Conservation (phyloP, 2,329 filamentous ascomycete genomes). For the Penicillium brasilianum region DNA sequence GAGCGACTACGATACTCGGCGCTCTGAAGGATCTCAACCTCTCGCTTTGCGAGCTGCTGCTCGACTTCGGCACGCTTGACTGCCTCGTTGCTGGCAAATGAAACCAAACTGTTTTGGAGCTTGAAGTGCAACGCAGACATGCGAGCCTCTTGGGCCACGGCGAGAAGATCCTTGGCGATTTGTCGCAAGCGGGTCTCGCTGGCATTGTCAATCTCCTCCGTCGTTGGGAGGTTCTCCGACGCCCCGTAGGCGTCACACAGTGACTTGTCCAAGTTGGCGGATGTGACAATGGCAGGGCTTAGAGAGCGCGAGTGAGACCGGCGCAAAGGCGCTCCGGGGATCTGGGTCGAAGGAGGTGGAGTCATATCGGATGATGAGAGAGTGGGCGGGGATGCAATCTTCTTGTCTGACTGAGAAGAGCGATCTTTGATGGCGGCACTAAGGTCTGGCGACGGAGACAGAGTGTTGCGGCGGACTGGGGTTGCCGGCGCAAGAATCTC, state of each 20-base stretch:
- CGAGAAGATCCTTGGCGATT: conserved; percentile 60
- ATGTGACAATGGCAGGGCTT: conserved; percentile 48
- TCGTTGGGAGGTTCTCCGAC: conserved; percentile 52
- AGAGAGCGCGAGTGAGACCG: conserved; percentile 42
- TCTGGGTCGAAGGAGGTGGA: conserved; percentile 67
- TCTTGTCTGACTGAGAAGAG: conserved; percentile 41
- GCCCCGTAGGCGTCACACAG: conserved; percentile 49
- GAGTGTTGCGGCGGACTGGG: conserved; percentile 37
- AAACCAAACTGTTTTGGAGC: conserved; percentile 83
- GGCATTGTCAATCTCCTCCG: conserved; percentile 59
- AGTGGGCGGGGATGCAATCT: conserved; percentile 49
- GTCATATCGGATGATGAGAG: conserved; percentile 61
- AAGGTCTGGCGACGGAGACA: conserved; percentile 45
- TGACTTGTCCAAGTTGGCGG: conserved; percentile 54
- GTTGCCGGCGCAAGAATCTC: conserved; percentile 46
- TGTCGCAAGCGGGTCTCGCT: conserved; percentile 57
- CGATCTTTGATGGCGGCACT: conserved; percentile 38
- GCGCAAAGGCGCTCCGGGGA: conserved; percentile 50
- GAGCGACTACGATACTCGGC: conserved; percentile 71
- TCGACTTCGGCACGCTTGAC: conserved; percentile 87
- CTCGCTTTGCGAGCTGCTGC: conserved; percentile 85
- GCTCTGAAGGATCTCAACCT: conserved; percentile 81
- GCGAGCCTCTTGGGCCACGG: conserved; percentile 68
- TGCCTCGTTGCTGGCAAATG: conserved; percentile 81
- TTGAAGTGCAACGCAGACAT: conserved; percentile 90